Evolutionary conservation across 257 asterid genomes (phyloP).

Genomic region (Solanum pimpinellifolium): DNA sequence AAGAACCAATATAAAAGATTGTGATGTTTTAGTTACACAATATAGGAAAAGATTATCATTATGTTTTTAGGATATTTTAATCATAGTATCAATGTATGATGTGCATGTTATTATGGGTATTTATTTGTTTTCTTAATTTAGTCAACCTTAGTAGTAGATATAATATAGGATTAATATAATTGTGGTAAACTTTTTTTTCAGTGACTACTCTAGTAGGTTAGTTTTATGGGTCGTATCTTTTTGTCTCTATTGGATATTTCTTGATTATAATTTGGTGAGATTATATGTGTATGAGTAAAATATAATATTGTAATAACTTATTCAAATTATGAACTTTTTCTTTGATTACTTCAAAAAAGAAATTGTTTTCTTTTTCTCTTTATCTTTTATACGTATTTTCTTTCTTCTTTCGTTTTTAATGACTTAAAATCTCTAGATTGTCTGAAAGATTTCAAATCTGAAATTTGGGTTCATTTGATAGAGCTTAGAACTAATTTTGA

Average conservation of each 20-base stretch:
- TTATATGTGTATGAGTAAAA: background rate
- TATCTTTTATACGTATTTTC: background rate
- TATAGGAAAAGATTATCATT: background rate
- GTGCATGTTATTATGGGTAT: no score
- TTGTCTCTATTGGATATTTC: no score
- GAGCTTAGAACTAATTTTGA: background rate
- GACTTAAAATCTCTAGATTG: no score
- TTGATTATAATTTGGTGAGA: background rate
- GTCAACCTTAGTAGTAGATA: background rate
- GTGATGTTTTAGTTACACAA: no score
- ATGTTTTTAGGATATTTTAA: no score
- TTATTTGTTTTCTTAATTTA: no score
- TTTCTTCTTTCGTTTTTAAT: background rate
- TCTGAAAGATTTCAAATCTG: background rate
- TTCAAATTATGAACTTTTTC: background rate
- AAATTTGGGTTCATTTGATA: background rate
- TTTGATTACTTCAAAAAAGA: no score
- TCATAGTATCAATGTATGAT: no score
- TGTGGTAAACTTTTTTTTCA: background rate
- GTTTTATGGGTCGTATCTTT: background rate
- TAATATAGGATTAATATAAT: no score
- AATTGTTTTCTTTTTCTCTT: background rate
- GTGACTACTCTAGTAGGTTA: no score
- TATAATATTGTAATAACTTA: background rate
- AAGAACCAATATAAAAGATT: background rate